These are phyloP conservation scores for Amesomyces nigricolor DNA, from an alignment of 2,329 filamentous ascomycete genomes.

Conservation along the genomic window DNA sequence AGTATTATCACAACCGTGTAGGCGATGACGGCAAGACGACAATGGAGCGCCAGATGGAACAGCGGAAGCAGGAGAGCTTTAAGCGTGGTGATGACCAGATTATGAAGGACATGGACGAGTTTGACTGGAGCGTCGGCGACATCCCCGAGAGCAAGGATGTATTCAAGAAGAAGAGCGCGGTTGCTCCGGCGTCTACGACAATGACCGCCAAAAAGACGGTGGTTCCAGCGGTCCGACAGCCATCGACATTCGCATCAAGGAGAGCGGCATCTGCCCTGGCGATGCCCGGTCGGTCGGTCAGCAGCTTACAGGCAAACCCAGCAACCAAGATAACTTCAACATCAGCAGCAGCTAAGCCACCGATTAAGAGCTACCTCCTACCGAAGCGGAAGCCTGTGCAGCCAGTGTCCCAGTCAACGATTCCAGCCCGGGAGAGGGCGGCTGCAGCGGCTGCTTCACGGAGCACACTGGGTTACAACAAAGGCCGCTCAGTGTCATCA, in stretches of 20 bases:
- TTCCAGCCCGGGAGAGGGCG: slow-evolving; percentile 50
- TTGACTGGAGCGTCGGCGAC: slow-evolving; percentile 56
- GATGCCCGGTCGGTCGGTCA: slow-evolving; percentile 30
- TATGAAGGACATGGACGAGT: slow-evolving; percentile 57
- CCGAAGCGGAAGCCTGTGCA: slow-evolving; percentile 31
- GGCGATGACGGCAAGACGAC: slow-evolving; percentile 62
- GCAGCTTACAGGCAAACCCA: slow-evolving; percentile 23
- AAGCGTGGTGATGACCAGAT: slow-evolving; percentile 62
- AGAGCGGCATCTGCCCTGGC: slow-evolving; percentile 50
- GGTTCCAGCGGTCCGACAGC: slow-evolving; percentile 22
- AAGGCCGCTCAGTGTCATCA: slow-evolving; percentile 57
- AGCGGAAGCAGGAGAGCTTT: slow-evolving; percentile 45
- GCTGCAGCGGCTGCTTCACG: slow-evolving; percentile 64
- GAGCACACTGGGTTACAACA: slow-evolving; percentile 79
- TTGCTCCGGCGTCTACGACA: slow-evolving; percentile 18
- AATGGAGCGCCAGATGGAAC: slow-evolving; percentile 55
- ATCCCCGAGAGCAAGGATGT: slow-evolving; percentile 44
- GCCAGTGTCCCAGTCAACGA: slow-evolving; percentile 39
- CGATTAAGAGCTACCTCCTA: slow-evolving; percentile 8
- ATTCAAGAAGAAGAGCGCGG: slow-evolving; percentile 29
- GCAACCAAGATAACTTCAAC: slow-evolving; percentile 9
- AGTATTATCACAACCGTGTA: slow-evolving; percentile 55
- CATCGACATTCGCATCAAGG: slow-evolving; percentile 51
- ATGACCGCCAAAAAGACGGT: slow-evolving; percentile 22
- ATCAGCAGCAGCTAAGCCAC: slow-evolving; percentile 28